Evolutionary conservation across 2,329 filamentous ascomycete genomes (phyloP).

Genomic region (Aspergillus glaucus): DNA sequence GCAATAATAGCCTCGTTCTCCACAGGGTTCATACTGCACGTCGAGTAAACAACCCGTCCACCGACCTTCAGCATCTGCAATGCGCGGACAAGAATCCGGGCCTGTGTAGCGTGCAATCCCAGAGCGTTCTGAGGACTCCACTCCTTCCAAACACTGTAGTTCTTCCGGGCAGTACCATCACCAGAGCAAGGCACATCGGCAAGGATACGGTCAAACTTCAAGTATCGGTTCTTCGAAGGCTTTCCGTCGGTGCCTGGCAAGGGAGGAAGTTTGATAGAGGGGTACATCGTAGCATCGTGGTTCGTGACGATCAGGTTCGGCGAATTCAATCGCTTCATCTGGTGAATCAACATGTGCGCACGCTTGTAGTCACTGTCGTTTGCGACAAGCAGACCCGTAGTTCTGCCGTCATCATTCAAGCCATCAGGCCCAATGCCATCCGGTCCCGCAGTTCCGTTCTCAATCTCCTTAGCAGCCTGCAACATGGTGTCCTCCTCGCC

Average conservation of each 20-base stretch:
- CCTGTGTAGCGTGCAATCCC: conserved; percentile 79
- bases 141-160: conserved; percentile 87
- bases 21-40: conserved; percentile 96
- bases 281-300: conserved; percentile 93
- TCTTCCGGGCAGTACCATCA: conserved; percentile 90
- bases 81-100: conserved; percentile 82
- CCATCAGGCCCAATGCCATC: conserved; percentile 45
- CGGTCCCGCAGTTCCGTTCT: conserved; percentile 53
- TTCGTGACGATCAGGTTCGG: conserved; percentile 96
- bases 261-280: conserved; percentile 76
- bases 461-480: conserved; percentile 60
- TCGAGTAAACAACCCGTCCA: conserved; percentile 92
- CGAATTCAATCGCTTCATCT: conserved; percentile 93
- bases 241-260: conserved; percentile 48
- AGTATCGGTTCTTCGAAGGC: conserved; percentile 58
- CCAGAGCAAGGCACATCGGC: conserved; percentile 96
- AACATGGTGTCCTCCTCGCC: conserved; percentile 84
- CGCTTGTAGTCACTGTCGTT: conserved; percentile 97
- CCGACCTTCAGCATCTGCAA: conserved; percentile 95
- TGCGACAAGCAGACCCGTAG: conserved; percentile 85
- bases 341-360: conserved; percentile 93
- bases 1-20: conserved; percentile 93
- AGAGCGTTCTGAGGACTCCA: conserved; percentile 85
- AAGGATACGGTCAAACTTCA: conserved; percentile 94
- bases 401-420: conserved; percentile 69